These are phyloP conservation scores for Emiliania huxleyi DNA, from an alignment of 78 protist species.

Conservation along the genomic window DNA sequence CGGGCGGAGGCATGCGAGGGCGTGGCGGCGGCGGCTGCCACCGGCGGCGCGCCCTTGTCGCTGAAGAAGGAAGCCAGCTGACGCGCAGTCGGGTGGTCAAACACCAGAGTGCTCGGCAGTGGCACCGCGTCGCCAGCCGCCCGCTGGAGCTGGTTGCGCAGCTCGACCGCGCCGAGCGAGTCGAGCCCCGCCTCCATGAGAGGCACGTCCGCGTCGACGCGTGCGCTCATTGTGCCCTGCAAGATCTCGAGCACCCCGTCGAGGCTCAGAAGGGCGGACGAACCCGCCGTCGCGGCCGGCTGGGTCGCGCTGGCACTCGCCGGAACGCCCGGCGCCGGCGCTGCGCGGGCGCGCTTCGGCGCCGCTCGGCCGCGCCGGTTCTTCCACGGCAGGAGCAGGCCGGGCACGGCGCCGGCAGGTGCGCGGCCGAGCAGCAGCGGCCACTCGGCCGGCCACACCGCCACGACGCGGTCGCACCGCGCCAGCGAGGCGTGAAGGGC, in stretches of 20 bases:
- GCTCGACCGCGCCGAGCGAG: neutral
- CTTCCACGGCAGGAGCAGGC: neutral
- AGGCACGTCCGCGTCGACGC: neutral
- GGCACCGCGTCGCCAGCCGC: neutral
- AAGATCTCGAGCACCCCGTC: neutral
- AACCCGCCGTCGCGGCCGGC: neutral
- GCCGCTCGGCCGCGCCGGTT: neutral
- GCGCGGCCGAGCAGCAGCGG: neutral
- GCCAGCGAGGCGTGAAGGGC: neutral
- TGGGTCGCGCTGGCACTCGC: no score
- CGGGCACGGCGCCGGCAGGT: neutral
- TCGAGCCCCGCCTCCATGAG: constrained; percentile 3
- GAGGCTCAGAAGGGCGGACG: no score
- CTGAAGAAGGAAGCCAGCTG: neutral
- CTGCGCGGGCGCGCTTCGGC: neutral
- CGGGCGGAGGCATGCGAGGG: no score
- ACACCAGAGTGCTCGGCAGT: neutral
- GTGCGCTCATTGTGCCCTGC: neutral
- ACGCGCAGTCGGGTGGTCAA: neutral
- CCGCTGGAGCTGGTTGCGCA: neutral
- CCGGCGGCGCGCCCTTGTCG: no score
- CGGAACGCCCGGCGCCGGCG: no score
- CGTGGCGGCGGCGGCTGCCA: no score
- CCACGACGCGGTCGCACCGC: neutral
- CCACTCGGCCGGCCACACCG: neutral